phyloP scores from a whole-genome alignment of 2,329 filamentous ascomycete genomes.

The Ceratocystis destructans region DNA sequence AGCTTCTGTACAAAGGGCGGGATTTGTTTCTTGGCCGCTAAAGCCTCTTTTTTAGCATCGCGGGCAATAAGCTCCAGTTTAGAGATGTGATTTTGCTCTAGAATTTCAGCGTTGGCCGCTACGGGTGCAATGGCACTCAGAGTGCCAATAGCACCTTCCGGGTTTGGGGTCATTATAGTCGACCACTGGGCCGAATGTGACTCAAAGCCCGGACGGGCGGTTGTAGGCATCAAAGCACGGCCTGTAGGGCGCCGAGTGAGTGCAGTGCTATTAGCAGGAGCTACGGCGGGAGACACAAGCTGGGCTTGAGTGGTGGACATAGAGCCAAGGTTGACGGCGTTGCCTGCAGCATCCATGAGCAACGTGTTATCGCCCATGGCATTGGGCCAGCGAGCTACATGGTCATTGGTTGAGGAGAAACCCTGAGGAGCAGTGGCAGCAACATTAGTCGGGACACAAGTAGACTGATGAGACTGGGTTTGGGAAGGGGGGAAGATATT shows the following conservation, averaged over 20 bases:
- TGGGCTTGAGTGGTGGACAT: constrained; percentile 12
- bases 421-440: not conserved
- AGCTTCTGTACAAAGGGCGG: constrained; percentile 96
- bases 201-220: constrained; percentile 29
- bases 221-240: constrained; percentile 36
- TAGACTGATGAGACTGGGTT: not conserved
- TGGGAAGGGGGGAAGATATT: not conserved
- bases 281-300: constrained; percentile 16
- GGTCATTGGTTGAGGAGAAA: constrained; percentile 8
- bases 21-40: constrained; percentile 85
- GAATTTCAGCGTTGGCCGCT: constrained; percentile 18
- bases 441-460: not conserved
- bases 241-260: constrained; percentile 41
- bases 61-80: constrained; percentile 66
- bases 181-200: constrained; percentile 24
- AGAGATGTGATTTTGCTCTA: constrained; percentile 58
- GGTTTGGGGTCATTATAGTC: constrained; percentile 15
- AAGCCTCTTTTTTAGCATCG: constrained; percentile 73
- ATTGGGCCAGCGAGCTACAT: constrained; percentile 12
- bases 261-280: constrained; percentile 33
- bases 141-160: constrained; percentile 11
- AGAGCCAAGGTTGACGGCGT: constrained; percentile 10
- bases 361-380: not conserved
- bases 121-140: constrained; percentile 11
- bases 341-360: constrained; percentile 14